Evolutionary conservation across 805 yeast species (phyloP).

Genomic region (Nakazawaea sp.): DNA sequence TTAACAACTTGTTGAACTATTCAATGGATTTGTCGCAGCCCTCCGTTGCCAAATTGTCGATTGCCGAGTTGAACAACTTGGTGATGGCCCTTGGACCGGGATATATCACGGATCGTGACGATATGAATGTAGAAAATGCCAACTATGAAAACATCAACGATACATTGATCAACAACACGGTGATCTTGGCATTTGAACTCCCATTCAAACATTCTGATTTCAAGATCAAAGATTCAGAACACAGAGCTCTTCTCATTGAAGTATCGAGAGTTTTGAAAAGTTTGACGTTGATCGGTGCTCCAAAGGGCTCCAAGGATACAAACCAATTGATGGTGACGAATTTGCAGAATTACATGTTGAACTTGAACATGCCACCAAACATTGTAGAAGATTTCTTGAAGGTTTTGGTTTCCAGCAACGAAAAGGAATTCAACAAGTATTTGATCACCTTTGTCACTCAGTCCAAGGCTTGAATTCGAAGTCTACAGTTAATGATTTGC

Average conservation of each 20-base stretch:
- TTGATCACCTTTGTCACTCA: constrained; percentile 30
- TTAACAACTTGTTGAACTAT: constrained; percentile 58
- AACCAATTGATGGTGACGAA: constrained; percentile 24
- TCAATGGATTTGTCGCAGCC: constrained; percentile 60
- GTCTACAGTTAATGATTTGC: neutral
- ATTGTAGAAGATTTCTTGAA: constrained; percentile 56
- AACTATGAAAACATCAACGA: constrained; percentile 61
- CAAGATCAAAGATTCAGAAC: constrained; percentile 73
- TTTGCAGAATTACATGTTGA: constrained; percentile 33
- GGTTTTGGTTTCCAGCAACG: constrained; percentile 47
- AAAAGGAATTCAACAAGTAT: constrained; percentile 65
- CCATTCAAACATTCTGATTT: constrained; percentile 67
- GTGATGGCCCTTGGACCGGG: constrained; percentile 64
- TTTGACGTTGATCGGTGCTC: constrained; percentile 32
- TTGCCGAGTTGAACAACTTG: constrained; percentile 62
- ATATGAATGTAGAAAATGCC: constrained; percentile 41
- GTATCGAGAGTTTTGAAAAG: constrained; percentile 63
- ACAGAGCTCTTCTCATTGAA: constrained; percentile 68
- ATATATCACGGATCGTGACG: constrained; percentile 52
- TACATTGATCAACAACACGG: constrained; percentile 58
- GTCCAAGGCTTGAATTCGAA: no score
- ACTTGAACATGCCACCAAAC: constrained; percentile 49
- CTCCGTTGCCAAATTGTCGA: constrained; percentile 58
- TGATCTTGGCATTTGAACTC: constrained; percentile 67
- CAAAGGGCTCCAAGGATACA: constrained; percentile 12